Evolutionary conservation across 129 eudicot species (phyloP), one percentile per base, ranked within the genome.

Genomic region (Artemisia tridentata): DNA sequence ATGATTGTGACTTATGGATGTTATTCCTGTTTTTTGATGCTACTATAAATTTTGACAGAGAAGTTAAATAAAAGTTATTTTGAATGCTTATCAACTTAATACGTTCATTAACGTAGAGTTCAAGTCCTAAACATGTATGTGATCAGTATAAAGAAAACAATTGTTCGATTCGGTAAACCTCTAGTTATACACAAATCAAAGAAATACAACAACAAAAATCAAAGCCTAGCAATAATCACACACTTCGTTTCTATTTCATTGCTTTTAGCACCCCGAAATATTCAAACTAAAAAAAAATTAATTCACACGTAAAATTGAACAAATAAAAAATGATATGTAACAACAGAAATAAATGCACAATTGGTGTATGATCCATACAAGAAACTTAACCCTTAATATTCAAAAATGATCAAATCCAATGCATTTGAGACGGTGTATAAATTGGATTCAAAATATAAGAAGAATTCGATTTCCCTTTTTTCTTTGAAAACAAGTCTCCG

Each of bases 401-500:
- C 10, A 31, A 27, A 53, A 46, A n/a, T 68, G 60, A 65, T 84
- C 61, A 81, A 54, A 71, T 80, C 74, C 81, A 81, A 43, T 50
- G 79, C 80, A 75, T 71, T 67, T 58, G 79, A 72, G 86, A 77
- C 67, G 87, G 80, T 51, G 90, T 53, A 63, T 51, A 82, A 49
- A 84, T 57, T 62, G 83, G 80, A 71, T 82, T 86, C 61, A 51
- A 48, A 34, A 71, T 7, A 48, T 20, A 11, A 18, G 67, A 29
- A 57, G 75, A 41, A 62, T 46, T 56, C 3, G 92, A 47, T 17
- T 87, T 72, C 52, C 79, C 72, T 34, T 83, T 92, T 57, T 75
- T 92, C 83, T 82, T 83, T 21, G 88, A 77, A 76, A 92, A 89
- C 67, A 86, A 80, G 13, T 85, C 88, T 70, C 89, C 86, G 9